A percentile compares a stretch with the other conserved stretches of the same genome.
These are phyloP conservation scores for Ustilago nuda DNA, from an alignment of 1,284 basidiomycete species.

Conservation along the genomic window DNA sequence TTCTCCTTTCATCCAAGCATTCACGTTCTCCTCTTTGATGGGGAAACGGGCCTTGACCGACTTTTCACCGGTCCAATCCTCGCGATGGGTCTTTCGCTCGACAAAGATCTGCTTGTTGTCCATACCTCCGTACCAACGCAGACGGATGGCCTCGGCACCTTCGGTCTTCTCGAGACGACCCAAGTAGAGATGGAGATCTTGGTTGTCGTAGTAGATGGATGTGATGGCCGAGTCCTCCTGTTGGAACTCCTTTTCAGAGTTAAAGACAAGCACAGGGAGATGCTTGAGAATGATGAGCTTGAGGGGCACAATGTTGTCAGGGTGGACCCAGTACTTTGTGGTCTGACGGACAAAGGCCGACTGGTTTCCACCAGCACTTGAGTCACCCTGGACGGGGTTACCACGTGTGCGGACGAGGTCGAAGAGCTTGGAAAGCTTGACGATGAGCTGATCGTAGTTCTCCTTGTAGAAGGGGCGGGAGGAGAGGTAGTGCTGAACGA, in stretches of 20 bases:
- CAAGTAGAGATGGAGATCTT: constrained; percentile 96
- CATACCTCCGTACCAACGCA: constrained; percentile 98
- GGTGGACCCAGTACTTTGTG: constrained; percentile 94
- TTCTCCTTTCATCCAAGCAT: constrained; percentile 88
- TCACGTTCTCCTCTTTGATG: constrained; percentile 94
- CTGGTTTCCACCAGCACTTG: constrained; percentile 91
- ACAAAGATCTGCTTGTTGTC: constrained; percentile 85
- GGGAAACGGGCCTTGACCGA: constrained; percentile 98
- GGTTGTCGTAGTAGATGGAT: constrained; percentile 92
- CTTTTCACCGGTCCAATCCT: constrained; percentile 99
- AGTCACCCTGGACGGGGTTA: constrained; percentile 91
- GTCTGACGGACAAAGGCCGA: constrained; percentile 97
- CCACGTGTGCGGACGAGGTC: constrained; percentile 95
- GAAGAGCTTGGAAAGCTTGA: constrained; percentile 95
- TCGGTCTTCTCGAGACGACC: constrained; percentile 98
- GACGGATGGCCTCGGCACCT: constrained; percentile 93
- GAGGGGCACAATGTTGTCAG: constrained; percentile 86
- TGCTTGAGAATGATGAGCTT: constrained; percentile 94
- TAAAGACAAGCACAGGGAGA: constrained; percentile 82
- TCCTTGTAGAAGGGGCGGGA: constrained; percentile 93
- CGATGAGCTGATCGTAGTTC: constrained; percentile 83
- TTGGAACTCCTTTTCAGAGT: constrained; percentile 93
- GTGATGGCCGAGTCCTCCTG: constrained; percentile 85
- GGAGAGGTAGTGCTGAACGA: constrained; percentile 90
- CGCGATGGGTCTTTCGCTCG: constrained; percentile 97